Conservation (phyloP, 495 filamentous ascomycete genomes). For the Podospora anserina region DNA sequence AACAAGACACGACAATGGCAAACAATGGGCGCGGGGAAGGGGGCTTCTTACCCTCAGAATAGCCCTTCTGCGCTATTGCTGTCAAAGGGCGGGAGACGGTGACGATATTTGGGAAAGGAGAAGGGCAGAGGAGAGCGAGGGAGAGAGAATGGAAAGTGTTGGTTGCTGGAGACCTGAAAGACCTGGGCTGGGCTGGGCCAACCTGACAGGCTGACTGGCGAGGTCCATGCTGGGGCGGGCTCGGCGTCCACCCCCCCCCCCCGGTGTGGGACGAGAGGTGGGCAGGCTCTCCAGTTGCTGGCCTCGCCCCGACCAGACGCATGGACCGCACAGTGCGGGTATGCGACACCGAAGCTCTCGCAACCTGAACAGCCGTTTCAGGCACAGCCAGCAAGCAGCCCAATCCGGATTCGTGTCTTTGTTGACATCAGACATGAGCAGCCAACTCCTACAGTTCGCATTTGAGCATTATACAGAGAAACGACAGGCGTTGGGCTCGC, state of each 20-base stretch:
- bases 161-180: constrained; percentile 7
- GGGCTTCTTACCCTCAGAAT: constrained; percentile 23
- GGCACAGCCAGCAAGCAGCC: constrained; percentile 17
- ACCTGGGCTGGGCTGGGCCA: constrained; percentile 6
- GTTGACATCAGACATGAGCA: constrained; percentile 8
- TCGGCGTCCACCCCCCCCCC: constrained; percentile 2
- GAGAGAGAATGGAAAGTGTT: constrained; percentile 21
- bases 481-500: background rate
- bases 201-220: constrained; percentile 11
- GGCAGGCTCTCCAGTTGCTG: constrained; percentile 9
- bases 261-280: constrained; percentile 6
- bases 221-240: constrained; percentile 6
- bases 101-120: constrained; percentile 18
- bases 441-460: background rate
- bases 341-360: background rate
- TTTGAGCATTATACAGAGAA: background rate
- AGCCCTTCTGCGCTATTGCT: constrained; percentile 17
- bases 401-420: background rate
- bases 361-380: constrained; percentile 13
- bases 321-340: constrained; percentile 22
- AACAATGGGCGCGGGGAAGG: background rate
- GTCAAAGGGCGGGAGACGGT: constrained; percentile 15
- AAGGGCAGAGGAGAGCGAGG: constrained; percentile 22
- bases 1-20: background rate
- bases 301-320: constrained; percentile 19